phyloP scores from a whole-genome alignment of 78 protist species.

The Cyanophora paradoxa region DNA sequence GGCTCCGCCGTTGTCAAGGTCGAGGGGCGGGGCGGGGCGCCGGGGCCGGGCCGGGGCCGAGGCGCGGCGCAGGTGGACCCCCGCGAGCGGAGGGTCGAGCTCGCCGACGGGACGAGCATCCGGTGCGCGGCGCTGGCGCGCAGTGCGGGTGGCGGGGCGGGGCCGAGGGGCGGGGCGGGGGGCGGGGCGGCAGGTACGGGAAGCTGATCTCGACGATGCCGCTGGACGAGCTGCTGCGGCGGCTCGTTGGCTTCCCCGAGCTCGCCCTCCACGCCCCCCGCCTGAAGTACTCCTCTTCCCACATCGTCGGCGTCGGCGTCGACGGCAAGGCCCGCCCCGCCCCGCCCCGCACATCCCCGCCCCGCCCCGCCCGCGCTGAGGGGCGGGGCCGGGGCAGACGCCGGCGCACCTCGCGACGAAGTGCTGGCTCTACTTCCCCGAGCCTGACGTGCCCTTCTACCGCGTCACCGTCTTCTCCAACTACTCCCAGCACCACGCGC shows the following conservation, averaged over 20 bases:
- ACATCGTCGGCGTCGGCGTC: constrained; percentile 17
- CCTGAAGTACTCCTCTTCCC: not conserved
- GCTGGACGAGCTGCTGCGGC: too few relatives aligned
- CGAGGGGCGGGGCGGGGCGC: not conserved
- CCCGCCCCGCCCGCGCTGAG: not conserved
- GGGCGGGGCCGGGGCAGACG: not conserved
- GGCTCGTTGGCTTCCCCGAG: too few relatives aligned
- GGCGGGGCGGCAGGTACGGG: too few relatives aligned
- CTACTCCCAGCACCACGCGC: constrained; percentile 9
- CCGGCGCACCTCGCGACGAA: not conserved
- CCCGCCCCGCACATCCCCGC: not conserved
- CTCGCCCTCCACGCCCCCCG: too few relatives aligned
- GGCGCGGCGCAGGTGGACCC: not conserved
- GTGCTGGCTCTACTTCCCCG: constrained; percentile 32
- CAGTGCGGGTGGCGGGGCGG: too few relatives aligned
- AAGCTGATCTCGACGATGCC: too few relatives aligned
- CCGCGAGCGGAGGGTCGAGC: not conserved
- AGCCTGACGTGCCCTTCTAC: constrained; percentile 14
- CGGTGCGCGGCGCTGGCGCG: not conserved
- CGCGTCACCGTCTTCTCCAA: constrained; percentile 29
- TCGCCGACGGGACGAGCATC: not conserved
- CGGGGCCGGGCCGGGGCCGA: not conserved
- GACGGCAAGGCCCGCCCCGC: not conserved
- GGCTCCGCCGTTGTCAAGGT: not conserved
- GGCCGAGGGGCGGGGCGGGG: too few relatives aligned